phyloP scores from a whole-genome alignment of 768 basidiomycete genomes.

The Phlegmacium glaucopus region DNA sequence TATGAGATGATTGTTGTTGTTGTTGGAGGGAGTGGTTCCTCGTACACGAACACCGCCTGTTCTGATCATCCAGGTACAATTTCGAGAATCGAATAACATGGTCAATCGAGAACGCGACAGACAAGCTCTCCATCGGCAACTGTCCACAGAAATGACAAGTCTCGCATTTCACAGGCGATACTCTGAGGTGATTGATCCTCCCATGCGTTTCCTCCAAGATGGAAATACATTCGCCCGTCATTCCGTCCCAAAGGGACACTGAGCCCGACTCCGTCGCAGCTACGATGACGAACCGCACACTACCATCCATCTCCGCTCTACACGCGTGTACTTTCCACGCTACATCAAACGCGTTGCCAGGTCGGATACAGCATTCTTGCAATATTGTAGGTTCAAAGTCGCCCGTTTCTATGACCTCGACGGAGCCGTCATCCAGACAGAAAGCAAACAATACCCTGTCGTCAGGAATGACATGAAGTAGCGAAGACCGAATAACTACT shows the following conservation, averaged over 20 bases:
- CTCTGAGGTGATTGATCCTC: constrained; percentile 53
- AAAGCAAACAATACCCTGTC: constrained; percentile 53
- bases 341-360: constrained; percentile 55
- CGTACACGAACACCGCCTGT: constrained; percentile 66
- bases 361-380: constrained; percentile 47
- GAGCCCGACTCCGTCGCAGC: constrained; percentile 63
- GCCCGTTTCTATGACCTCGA: constrained; percentile 58
- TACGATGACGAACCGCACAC: constrained; percentile 50
- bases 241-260: constrained; percentile 74
- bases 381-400: constrained; percentile 39
- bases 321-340: constrained; percentile 55
- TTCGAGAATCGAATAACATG: constrained; percentile 65
- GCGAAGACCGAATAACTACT: constrained; percentile 42
- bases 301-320: constrained; percentile 47
- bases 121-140: constrained; percentile 60
- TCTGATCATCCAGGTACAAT: constrained; percentile 51
- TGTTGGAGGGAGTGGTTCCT: constrained; percentile 27
- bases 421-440: constrained; percentile 58
- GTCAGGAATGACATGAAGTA: constrained; percentile 47
- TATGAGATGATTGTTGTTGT: constrained; percentile 3
- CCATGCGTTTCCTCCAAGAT: constrained; percentile 61
- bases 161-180: constrained; percentile 51
- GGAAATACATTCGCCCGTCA: constrained; percentile 59
- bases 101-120: constrained; percentile 63
- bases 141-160: constrained; percentile 74